Percentiles rank a stretch among this genome's conserved stretches.
Evolutionary conservation across 2,329 filamentous ascomycete species (phyloP).

Genomic region (Ophiocordyceps camponoti-leonardi): DNA sequence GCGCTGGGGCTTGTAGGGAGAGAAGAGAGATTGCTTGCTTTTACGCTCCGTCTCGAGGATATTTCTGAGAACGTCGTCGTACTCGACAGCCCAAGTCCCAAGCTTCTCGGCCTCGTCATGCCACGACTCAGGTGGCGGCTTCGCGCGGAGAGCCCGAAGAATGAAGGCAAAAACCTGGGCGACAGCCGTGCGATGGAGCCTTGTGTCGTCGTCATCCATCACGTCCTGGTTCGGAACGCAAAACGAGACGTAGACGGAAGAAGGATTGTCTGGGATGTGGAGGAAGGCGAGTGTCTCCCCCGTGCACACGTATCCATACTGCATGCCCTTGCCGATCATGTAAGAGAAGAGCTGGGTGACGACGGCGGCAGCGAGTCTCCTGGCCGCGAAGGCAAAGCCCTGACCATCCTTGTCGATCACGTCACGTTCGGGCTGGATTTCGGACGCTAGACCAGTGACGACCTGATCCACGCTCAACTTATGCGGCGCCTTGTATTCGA

Average conservation of each 20-base stretch:
- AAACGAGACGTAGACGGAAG: slow-evolving; percentile 15
- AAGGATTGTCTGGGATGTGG: slow-evolving; percentile 14
- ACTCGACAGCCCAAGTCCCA: slow-evolving; percentile 16
- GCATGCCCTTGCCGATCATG: slow-evolving; percentile 17
- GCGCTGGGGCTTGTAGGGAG: slow-evolving; percentile 10
- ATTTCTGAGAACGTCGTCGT: slow-evolving; percentile 11
- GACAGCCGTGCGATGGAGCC: slow-evolving; percentile 18
- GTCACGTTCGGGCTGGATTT: slow-evolving; percentile 15
- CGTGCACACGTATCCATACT: slow-evolving; percentile 18
- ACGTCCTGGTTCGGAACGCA: slow-evolving; percentile 17
- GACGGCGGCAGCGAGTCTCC: slow-evolving; percentile 14
- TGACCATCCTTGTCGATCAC: slow-evolving; percentile 15
- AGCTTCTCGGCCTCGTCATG: slow-evolving; percentile 9
- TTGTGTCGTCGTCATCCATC: slow-evolving; percentile 12
- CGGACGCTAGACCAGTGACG: slow-evolving; percentile 12
- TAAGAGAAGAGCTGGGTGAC: slow-evolving; percentile 23
- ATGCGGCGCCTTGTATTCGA: slow-evolving; percentile 12
- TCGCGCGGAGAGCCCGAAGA: slow-evolving; percentile 13
- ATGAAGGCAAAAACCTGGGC: slow-evolving; percentile 21
- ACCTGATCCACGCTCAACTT: slow-evolving; percentile 17
- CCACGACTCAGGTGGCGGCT: slow-evolving; percentile 12
- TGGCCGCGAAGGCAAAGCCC: slow-evolving; percentile 11
- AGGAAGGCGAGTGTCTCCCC: slow-evolving; percentile 17
- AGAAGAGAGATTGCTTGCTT: slow-evolving; percentile 4
- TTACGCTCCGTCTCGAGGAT: slow-evolving; percentile 9